A percentile compares a stretch with the other conserved stretches of the same genome.
Evolutionary conservation across 1,284 basidiomycete species (phyloP).

Genomic region (Moniliophthora roreri): DNA sequence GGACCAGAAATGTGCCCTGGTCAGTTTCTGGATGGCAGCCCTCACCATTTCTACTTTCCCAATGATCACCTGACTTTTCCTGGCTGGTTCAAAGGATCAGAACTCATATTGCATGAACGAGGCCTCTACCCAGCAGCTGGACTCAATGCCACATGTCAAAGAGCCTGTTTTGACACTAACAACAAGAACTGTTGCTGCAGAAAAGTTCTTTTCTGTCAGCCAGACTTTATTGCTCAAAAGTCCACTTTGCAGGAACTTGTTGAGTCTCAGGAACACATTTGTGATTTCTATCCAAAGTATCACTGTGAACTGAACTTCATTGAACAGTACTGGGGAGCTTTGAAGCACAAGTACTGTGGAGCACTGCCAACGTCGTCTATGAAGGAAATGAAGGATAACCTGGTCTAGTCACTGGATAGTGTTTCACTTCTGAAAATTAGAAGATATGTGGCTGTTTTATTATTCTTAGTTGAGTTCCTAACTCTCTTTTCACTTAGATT

Average conservation of each 20-base stretch:
- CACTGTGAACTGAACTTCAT: conserved; percentile 30
- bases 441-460: conserved; percentile 11
- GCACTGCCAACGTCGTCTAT: conserved; percentile 17
- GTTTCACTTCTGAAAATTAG: conserved; percentile 18
- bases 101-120: conserved; percentile 27
- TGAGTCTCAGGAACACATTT: conserved; percentile 14
- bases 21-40: conserved; percentile 17
- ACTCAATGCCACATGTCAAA: conserved; percentile 15
- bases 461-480: conserved; percentile 3
- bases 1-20: conserved; percentile 25
- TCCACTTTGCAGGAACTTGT: conserved; percentile 18
- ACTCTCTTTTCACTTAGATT: conserved; percentile 17
- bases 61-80: conserved; percentile 28
- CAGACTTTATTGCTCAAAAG: conserved; percentile 9
- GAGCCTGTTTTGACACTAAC: conserved; percentile 11
- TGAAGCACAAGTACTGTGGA: conserved; percentile 20
- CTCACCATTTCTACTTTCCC: conserved; percentile 30
- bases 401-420: conserved; percentile 16
- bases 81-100: conserved; percentile 36
- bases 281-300: conserved; percentile 26
- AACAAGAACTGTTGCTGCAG: conserved; percentile 21
- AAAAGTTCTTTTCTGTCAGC: conserved; percentile 6
- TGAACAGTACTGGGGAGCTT: conserved; percentile 27
- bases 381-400: conserved; percentile 21
- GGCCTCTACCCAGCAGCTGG: conserved; percentile 32